Percentiles rank a stretch among this genome's conserved stretches.
Conservation (phyloP, 306 rosid genomes). For the Sophora flavescens region DNA sequence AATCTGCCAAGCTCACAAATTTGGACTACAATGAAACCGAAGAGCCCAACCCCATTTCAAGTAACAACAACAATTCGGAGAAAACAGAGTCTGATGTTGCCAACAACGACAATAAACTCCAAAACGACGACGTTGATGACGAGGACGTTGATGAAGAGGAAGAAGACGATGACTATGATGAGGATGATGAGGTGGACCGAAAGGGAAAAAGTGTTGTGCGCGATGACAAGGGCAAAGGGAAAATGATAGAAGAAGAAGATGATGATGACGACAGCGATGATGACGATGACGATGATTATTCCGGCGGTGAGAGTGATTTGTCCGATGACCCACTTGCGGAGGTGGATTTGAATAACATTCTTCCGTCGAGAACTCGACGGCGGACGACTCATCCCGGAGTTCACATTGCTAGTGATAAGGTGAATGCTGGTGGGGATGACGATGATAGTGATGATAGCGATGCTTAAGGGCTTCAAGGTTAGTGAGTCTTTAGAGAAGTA, state of each 20-base stretch:
- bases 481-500: slow-evolving; percentile 45
- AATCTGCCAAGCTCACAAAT: slow-evolving; percentile 59
- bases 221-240: too few relatives aligned
- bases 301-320: slow-evolving; percentile 73
- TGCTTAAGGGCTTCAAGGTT: slow-evolving; percentile 62
- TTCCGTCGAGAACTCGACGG: slow-evolving; percentile 90
- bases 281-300: slow-evolving; percentile 49
- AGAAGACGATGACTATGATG: too few relatives aligned
- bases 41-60: slow-evolving; percentile 12
- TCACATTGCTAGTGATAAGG: slow-evolving; percentile 61
- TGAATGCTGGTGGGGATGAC: slow-evolving; percentile 30
- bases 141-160: too few relatives aligned
- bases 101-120: too few relatives aligned
- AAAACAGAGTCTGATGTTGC: too few relatives aligned
- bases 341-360: slow-evolving; percentile 93
- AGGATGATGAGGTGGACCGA: too few relatives aligned
- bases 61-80: too few relatives aligned
- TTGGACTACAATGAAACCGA: slow-evolving; percentile 14
- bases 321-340: slow-evolving; percentile 90
- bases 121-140: too few relatives aligned
- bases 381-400: slow-evolving; percentile 69
- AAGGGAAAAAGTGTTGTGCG: too few relatives aligned
- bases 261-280: slow-evolving; percentile 47
- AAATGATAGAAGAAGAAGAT: slow-evolving; percentile 66
- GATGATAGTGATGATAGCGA: slow-evolving; percentile 60